Base-by-base conservation (phyloP, 179 eudicot species). In the Sideroxylon spinosum region DNA sequence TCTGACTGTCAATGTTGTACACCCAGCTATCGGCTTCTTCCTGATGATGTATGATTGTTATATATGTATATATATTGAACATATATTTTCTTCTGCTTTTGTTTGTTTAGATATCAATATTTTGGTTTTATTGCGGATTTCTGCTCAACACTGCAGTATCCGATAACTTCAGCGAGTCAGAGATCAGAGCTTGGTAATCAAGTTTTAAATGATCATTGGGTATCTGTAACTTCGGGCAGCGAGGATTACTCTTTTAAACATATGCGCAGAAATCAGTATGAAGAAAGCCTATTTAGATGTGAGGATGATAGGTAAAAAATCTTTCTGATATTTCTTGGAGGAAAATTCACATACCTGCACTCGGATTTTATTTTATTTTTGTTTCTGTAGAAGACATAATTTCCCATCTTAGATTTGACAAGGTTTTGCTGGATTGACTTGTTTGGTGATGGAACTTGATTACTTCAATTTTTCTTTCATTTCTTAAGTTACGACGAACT, bases 221-320 rank as follows among this genome's bases (percentile, higher is more conserved):
- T 94, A 28, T 94, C 98, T 77, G 98, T 92, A 81, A 94, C 98
- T 57, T 94, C 98, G 46, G 98, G 98, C 73, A 94, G 98, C 84
- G 98, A 94, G 83, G 98, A 94, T 75, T 92, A 90, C 85, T 92
- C 97, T 22, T 94, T 94, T 76, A 94, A 90, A 78, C 98, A 94
- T 85, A 94, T 94, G 98, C 96, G 97, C 75, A 84, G 96, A 83
- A 94, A 94, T 83, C 98, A 92, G 83, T 92, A 89, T 77, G 98
- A 94, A 83, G 98, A 94, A 86, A 94, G 97, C 85, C 91, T 94
- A 60, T 94, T 94, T 73, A 90, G 94, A 86, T 94, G 98, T 82
- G 98, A 94, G 88, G 98, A 94, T 89, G 98, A 94, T 83, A 87
- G 98, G 98, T 93, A 84, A 78, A 3, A 82, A 23, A 46, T 48